phyloP scores from a whole-genome alignment of 2,329 filamentous ascomycete genomes.

The Akanthomyces dipterigenus region DNA sequence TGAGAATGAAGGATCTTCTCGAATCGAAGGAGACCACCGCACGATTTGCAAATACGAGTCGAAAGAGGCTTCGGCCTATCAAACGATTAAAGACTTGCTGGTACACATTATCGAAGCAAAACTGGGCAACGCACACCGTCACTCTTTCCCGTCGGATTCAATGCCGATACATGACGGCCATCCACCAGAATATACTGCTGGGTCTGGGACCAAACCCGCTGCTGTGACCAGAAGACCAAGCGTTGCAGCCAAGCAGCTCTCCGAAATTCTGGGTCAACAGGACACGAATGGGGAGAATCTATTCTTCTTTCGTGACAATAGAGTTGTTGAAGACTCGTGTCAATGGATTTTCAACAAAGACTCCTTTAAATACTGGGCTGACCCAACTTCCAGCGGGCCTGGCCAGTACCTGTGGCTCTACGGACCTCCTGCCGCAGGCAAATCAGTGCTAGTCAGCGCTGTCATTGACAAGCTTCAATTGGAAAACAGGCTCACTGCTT shows the following conservation, averaged over 20 bases:
- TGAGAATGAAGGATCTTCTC: not conserved
- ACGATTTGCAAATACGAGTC: not conserved
- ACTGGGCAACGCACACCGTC: too few species aligned
- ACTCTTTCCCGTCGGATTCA: not conserved
- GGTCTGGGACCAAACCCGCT: not conserved
- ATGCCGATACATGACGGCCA: not conserved
- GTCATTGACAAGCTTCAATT: not conserved
- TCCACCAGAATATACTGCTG: not conserved
- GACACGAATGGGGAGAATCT: not conserved
- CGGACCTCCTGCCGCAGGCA: not conserved
- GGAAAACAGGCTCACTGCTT: not conserved
- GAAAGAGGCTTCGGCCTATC: not conserved
- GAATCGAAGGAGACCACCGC: not conserved
- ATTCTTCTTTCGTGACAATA: not conserved
- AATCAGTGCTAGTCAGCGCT: not conserved
- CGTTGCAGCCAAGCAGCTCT: not conserved
- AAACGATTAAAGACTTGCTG: not conserved
- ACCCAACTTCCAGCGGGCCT: too few species aligned
- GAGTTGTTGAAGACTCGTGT: not conserved
- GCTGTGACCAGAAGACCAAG: not conserved
- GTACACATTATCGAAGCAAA: not conserved
- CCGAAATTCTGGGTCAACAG: not conserved
- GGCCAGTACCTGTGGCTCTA: not conserved
- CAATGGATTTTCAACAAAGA: not conserved
- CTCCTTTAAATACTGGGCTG: not conserved